Percentiles rank a stretch among this genome's conserved stretches.
These are phyloP conservation scores for Annulohypoxylon bovei DNA, from an alignment of 495 filamentous ascomycete genomes.

Conservation along the genomic window DNA sequence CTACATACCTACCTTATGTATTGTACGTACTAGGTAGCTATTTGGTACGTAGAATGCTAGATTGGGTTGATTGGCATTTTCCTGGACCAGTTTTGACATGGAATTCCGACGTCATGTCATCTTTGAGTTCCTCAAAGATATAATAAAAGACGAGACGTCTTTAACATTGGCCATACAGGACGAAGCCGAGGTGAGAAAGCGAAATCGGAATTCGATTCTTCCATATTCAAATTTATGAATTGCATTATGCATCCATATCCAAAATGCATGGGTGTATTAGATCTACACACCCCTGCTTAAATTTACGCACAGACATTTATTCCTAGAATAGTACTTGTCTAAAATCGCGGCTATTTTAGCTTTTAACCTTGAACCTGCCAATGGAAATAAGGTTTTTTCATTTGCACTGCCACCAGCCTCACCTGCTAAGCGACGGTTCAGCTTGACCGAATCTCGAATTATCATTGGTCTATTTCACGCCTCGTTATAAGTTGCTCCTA, in stretches of 20 bases:
- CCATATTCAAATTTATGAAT: not conserved
- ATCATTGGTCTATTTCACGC: conserved; percentile 11
- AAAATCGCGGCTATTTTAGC: conserved; percentile 8
- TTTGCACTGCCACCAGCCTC: conserved; percentile 28
- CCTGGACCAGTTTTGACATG: conserved; percentile 15
- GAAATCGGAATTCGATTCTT: conserved; percentile 2
- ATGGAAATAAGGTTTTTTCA: not conserved
- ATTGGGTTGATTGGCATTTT: not conserved
- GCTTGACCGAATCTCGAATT: not conserved
- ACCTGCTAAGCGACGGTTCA: conserved; percentile 28
- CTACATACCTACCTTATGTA: too few relatives aligned
- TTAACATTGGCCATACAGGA: not conserved
- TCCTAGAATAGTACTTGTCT: conserved; percentile 24
- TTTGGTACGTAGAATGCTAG: not conserved
- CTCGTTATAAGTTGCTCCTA: not conserved
- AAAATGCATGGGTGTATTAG: not conserved
- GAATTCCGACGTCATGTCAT: not conserved
- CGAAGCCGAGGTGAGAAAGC: not conserved
- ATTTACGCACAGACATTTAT: not conserved
- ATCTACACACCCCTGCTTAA: not conserved
- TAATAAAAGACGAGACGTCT: not conserved
- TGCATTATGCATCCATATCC: not conserved
- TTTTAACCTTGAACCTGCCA: too few relatives aligned
- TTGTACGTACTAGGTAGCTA: too few relatives aligned
- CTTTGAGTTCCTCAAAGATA: not conserved